Evolutionary conservation across 441 rosid species (phyloP).

Genomic region (Bocquillonia castaneifolia): DNA sequence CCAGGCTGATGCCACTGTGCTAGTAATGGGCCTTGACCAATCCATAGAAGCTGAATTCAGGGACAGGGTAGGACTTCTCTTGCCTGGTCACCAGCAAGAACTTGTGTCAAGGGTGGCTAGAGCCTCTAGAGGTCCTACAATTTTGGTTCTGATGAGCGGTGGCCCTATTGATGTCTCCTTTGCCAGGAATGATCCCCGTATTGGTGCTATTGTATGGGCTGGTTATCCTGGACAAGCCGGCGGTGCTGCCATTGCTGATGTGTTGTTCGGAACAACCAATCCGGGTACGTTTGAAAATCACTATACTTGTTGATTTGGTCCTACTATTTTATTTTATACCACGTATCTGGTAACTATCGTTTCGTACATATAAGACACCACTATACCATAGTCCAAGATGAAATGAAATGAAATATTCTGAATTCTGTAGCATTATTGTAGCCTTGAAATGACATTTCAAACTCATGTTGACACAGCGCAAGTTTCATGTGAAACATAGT

Average conservation of each 20-base stretch:
- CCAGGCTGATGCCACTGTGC: constrained; percentile 69
- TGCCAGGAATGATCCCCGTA: constrained; percentile 49
- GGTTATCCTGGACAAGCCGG: constrained; percentile 98
- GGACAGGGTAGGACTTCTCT: constrained; percentile 61
- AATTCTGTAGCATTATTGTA: no score
- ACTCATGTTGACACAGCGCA: no score
- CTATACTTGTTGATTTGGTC: no score
- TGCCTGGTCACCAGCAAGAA: constrained; percentile 83
- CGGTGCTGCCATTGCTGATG: constrained; percentile 85
- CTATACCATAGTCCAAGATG: no score
- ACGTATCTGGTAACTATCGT: no score
- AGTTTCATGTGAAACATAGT: no score
- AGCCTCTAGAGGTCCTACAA: constrained; percentile 64
- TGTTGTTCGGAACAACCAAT: constrained; percentile 59
- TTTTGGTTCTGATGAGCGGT: constrained; percentile 74
- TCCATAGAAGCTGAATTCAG: constrained; percentile 73
- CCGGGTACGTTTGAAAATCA: constrained; percentile 56
- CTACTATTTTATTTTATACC: no score
- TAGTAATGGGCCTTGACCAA: constrained; percentile 89
- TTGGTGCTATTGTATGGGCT: constrained; percentile 79
- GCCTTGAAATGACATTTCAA: no score
- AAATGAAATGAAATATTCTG: no score
- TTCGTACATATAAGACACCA: no score
- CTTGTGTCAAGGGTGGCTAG: constrained; percentile 54
- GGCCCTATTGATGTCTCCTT: constrained; percentile 82